Percentiles rank a stretch among this genome's conserved stretches.
Conservation (phyloP, 2,329 filamentous ascomycete genomes). For the Davidsoniella eucalypti region DNA sequence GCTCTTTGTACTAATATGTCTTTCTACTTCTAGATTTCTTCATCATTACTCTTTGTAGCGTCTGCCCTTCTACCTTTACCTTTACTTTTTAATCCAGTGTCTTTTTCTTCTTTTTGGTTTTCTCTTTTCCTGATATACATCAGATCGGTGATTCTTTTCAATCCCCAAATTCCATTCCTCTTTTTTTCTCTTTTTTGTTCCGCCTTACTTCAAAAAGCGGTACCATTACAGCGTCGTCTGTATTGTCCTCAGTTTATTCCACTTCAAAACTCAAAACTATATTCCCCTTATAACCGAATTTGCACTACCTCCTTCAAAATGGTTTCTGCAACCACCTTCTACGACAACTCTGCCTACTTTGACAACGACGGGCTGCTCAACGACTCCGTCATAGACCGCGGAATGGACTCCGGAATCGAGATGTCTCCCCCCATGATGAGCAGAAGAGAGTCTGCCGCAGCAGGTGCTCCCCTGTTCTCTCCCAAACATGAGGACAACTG, state of each 20-base stretch:
- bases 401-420: conserved; percentile 40
- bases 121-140: background rate
- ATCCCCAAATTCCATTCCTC: background rate
- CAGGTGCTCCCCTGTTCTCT: conserved; percentile 39
- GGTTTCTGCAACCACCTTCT: conserved; percentile 6
- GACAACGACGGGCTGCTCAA: conserved; percentile 2
- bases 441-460: conserved; percentile 42
- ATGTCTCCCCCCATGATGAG: conserved; percentile 48
- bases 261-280: background rate
- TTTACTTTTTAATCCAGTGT: background rate
- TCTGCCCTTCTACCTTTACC: too few species aligned
- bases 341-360: background rate
- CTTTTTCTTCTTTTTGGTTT: background rate
- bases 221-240: background rate
- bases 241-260: background rate
- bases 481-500: conserved; percentile 45
- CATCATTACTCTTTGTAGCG: background rate
- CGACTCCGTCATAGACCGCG: conserved; percentile 5
- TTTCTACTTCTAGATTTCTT: background rate
- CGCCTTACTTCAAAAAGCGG: background rate
- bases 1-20: background rate
- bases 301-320: conserved; percentile 1
- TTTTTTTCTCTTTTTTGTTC: background rate
- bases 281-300: background rate
- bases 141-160: background rate